Evolutionary conservation across 371 early-diverging fungal species (phyloP).

Genomic region (Spiromyces aspiralis): DNA sequence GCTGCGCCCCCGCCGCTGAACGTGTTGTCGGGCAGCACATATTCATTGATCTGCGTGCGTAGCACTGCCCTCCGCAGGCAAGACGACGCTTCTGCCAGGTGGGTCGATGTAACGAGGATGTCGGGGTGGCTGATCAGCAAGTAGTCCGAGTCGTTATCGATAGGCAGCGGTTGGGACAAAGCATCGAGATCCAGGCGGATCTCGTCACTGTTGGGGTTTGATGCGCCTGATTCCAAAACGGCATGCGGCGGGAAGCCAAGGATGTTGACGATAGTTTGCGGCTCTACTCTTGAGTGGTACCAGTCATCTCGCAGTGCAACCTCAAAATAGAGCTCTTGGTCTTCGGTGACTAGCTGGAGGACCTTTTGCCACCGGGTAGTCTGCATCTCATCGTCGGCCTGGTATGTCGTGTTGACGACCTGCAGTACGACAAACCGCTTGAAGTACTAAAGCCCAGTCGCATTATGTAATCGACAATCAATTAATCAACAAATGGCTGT

Average conservation of each 20-base stretch:
- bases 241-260: not conserved
- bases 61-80: slow-evolving; percentile 66
- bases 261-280: not conserved
- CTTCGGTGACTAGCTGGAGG: not conserved
- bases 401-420: not conserved
- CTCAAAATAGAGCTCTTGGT: not conserved
- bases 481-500: not conserved
- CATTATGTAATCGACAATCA: not conserved
- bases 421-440: not conserved
- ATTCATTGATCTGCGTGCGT: slow-evolving; percentile 38
- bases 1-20: slow-evolving; percentile 8
- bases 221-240: too few species aligned
- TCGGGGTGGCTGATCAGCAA: slow-evolving; percentile 65
- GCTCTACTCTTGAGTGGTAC: not conserved
- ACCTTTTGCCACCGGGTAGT: not conserved
- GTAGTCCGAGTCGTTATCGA: slow-evolving; percentile 26
- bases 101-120: slow-evolving; percentile 53
- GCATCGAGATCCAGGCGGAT: not conserved
- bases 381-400: not conserved
- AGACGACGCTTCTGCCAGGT: slow-evolving; percentile 48
- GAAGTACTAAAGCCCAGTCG: not conserved
- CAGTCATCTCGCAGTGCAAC: not conserved
- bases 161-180: slow-evolving; percentile 10
- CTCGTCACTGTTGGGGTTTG: too few species aligned
- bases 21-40: slow-evolving; percentile 5